A percentile compares a stretch with the other conserved stretches of the same genome.
Conservation (phyloP, 257 asterid genomes). For the Fraxinus anomala region DNA sequence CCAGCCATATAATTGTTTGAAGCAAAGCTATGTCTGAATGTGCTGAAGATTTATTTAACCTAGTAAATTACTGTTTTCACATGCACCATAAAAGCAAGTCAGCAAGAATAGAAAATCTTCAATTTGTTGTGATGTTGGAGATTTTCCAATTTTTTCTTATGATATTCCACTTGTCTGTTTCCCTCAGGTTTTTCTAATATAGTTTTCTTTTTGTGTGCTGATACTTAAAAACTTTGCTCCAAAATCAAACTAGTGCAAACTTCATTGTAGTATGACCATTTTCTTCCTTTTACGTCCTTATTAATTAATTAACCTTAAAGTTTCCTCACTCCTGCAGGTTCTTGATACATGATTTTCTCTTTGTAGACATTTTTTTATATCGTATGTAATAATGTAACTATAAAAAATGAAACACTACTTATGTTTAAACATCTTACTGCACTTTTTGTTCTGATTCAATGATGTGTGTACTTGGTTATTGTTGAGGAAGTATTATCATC, state of each 20-base stretch:
- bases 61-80: conserved; percentile 50
- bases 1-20: conserved; percentile 75
- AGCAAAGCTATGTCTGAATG: conserved; percentile 95
- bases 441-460: background rate
- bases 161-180: conserved; percentile 1
- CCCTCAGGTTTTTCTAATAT: background rate
- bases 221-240: background rate
- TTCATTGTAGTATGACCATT: background rate
- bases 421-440: background rate
- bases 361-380: background rate
- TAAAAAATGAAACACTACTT: background rate
- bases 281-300: background rate
- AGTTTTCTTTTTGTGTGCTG: conserved; percentile 7
- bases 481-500: background rate
- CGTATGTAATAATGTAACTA: background rate
- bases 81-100: conserved; percentile 14
- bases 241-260: background rate
- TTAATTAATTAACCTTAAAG: background rate
- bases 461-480: background rate
- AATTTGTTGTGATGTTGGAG: conserved; percentile 19
- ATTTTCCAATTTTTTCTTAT: background rate
- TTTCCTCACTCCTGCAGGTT: background rate
- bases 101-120: conserved; percentile 15
- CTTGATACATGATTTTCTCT: background rate
- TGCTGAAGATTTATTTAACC: conserved; percentile 76